These are phyloP conservation scores for Trichocladium antarcticum DNA, from an alignment of 495 filamentous ascomycete species.

Conservation along the genomic window DNA sequence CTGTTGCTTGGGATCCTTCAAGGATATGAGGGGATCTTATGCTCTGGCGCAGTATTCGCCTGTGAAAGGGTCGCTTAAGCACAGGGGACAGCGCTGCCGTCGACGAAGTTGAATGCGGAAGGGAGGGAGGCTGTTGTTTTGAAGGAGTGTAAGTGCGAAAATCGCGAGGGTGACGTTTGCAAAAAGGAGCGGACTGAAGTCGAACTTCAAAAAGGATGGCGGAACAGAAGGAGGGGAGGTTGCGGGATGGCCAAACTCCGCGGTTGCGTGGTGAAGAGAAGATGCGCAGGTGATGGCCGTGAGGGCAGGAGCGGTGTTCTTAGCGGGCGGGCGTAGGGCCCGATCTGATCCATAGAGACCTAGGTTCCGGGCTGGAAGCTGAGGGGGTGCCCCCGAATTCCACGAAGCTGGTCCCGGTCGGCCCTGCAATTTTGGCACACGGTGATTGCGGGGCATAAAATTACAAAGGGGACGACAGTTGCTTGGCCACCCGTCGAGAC, in stretches of 20 bases:
- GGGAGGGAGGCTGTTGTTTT: background rate
- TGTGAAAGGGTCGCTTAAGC: constrained; percentile 17
- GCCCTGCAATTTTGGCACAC: constrained; percentile 16
- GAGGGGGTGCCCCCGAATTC: constrained; percentile 10
- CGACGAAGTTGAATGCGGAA: constrained; percentile 6
- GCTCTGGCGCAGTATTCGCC: constrained; percentile 13
- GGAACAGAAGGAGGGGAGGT: constrained; percentile 17
- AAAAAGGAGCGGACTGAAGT: constrained; percentile 33
- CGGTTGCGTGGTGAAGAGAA: constrained; percentile 13
- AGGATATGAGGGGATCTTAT: constrained; percentile 25
- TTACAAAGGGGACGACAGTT: constrained; percentile 1
- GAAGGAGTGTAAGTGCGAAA: constrained; percentile 27
- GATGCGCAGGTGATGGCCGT: constrained; percentile 3
- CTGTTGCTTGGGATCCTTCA: constrained; percentile 28
- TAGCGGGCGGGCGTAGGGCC: constrained; percentile 10
- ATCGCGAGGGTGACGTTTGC: background rate
- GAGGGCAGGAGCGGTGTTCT: constrained; percentile 2
- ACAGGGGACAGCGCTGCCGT: constrained; percentile 13
- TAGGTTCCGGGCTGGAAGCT: background rate
- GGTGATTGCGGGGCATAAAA: constrained; percentile 9
- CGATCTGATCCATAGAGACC: constrained; percentile 9
- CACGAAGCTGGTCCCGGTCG: constrained; percentile 17
- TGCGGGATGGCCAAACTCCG: constrained; percentile 10
- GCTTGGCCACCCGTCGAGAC: background rate
- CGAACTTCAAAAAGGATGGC: constrained; percentile 18